A percentile compares a stretch with the other conserved stretches of the same genome.
These are phyloP conservation scores for Cynanchum wilfordii DNA, from an alignment of 257 asterid genomes.

Conservation along the genomic window DNA sequence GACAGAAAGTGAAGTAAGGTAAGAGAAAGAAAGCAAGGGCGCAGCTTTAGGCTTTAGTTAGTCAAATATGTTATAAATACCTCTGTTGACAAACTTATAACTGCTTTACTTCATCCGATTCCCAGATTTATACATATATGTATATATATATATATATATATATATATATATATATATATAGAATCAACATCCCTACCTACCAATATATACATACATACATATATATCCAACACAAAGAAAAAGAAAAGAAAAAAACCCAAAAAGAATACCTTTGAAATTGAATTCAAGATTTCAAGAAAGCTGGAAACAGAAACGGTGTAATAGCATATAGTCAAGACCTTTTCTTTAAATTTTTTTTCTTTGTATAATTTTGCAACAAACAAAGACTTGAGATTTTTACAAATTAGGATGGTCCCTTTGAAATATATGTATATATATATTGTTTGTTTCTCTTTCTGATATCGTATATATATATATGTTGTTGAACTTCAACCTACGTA, in stretches of 20 bases:
- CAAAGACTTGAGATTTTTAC: neutral
- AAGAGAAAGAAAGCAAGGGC: neutral
- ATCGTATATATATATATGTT: no score
- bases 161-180: no score
- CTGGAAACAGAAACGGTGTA: neutral
- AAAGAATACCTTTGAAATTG: conserved; percentile 3
- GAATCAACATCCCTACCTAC: neutral
- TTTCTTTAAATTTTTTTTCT: neutral
- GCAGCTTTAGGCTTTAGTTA: neutral
- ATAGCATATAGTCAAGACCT: neutral
- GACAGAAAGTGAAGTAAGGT: neutral
- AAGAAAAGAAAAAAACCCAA: neutral
- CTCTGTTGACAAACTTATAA: neutral
- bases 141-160: neutral
- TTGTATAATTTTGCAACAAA: conserved; percentile 3
- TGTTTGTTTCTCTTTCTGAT: neutral
- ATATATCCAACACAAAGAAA: no score
- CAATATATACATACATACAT: neutral
- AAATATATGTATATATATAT: neutral
- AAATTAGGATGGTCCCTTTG: conserved; percentile 9
- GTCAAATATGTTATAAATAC: neutral
- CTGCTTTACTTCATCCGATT: neutral
- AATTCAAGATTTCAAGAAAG: conserved; percentile 3
- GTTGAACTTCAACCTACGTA: neutral
- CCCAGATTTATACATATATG: neutral